Conservation (phyloP, 306 rosid species). For the Myrica gale region DNA sequence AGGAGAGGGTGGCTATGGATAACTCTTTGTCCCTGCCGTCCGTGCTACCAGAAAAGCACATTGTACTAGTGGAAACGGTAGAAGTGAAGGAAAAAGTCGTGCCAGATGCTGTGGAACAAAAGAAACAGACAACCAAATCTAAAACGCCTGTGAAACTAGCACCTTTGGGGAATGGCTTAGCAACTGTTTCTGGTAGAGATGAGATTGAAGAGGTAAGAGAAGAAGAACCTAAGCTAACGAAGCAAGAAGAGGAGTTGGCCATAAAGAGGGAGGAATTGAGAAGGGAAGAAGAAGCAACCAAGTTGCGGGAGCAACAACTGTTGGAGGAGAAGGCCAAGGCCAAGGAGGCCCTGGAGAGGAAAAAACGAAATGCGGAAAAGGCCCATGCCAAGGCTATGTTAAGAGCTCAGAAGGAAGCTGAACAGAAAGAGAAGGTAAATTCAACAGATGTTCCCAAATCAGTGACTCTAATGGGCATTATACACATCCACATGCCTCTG, state of each 20-base stretch:
- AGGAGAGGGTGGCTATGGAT: slow-evolving; percentile 41
- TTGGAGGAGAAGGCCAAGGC: slow-evolving; percentile 78
- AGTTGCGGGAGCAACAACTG: slow-evolving; percentile 65
- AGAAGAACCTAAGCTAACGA: slow-evolving; percentile 48
- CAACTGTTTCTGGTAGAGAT: slow-evolving; percentile 37
- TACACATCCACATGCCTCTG: slow-evolving; percentile 3
- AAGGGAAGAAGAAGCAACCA: slow-evolving; percentile 64
- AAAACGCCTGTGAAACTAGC: slow-evolving; percentile 42
- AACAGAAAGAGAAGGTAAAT: slow-evolving; percentile 78
- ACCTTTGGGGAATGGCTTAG: slow-evolving; percentile 32
- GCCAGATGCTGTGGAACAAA: slow-evolving; percentile 34
- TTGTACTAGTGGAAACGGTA: slow-evolving; percentile 35
- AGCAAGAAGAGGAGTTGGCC: slow-evolving; percentile 69
- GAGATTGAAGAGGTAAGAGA: slow-evolving; percentile 43
- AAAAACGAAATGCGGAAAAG: slow-evolving; percentile 64
- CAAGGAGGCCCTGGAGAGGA: slow-evolving; percentile 73
- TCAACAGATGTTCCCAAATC: slow-evolving; percentile 1
- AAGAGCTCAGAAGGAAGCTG: slow-evolving; percentile 81
- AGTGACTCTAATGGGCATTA: not conserved
- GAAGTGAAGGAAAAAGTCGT: slow-evolving; percentile 36
- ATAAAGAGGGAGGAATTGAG: slow-evolving; percentile 60
- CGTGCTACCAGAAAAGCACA: slow-evolving; percentile 43
- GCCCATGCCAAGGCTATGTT: slow-evolving; percentile 69
- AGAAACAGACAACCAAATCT: slow-evolving; percentile 37
- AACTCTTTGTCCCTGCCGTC: slow-evolving; percentile 33